Evolutionary conservation across 2,329 filamentous ascomycete genomes (phyloP).

Genomic region (Trichoderma polysporum): DNA sequence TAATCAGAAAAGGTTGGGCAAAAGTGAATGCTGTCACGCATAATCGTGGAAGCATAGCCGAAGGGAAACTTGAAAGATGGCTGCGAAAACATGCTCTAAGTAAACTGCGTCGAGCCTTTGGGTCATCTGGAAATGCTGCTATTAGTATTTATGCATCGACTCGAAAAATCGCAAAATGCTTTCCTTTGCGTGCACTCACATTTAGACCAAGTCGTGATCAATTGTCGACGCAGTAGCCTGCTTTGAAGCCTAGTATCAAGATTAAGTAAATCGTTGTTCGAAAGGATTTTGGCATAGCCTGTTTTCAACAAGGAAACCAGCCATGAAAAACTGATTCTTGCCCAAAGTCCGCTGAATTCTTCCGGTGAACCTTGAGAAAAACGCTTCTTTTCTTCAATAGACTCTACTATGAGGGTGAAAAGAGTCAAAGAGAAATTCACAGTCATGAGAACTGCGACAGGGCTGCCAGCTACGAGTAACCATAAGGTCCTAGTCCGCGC

Average conservation of each 20-base stretch:
- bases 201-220: constrained; percentile 23
- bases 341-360: constrained; percentile 28
- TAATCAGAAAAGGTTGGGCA: constrained; percentile 33
- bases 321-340: constrained; percentile 26
- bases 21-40: constrained; percentile 30
- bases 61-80: constrained; percentile 24
- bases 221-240: constrained; percentile 20
- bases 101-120: constrained; percentile 22
- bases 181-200: constrained; percentile 20
- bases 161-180: no score
- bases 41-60: constrained; percentile 28
- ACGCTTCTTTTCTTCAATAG: constrained; percentile 23
- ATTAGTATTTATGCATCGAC: neutral
- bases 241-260: constrained; percentile 26
- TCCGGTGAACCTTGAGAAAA: constrained; percentile 21
- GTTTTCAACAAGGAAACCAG: constrained; percentile 23
- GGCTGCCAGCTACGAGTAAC: constrained; percentile 21
- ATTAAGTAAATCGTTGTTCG: constrained; percentile 25
- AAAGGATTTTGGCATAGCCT: constrained; percentile 27
- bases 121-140: constrained; percentile 23
- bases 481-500: constrained; percentile 26
- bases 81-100: constrained; percentile 22
- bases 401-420: constrained; percentile 25
- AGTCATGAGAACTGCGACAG: constrained; percentile 21
- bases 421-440: constrained; percentile 21